A percentile compares a stretch with the other conserved stretches of the same genome.
These are phyloP conservation scores for Scedosporium apiospermum DNA, from an alignment of 2,329 filamentous ascomycete genomes.

Conservation along the genomic window DNA sequence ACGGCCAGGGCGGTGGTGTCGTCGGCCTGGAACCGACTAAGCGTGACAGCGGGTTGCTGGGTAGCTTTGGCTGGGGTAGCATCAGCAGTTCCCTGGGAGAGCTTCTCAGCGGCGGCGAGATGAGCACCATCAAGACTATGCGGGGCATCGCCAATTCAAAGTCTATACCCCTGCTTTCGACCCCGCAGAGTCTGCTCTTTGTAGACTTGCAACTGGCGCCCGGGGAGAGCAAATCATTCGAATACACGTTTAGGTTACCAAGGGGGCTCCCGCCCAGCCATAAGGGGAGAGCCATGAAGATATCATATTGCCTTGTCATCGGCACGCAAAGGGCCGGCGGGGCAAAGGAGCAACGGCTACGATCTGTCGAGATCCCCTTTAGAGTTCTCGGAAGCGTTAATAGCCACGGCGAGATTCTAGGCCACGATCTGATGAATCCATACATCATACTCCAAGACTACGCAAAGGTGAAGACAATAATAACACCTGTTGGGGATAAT, in stretches of 20 bases:
- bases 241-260: constrained; percentile 78
- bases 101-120: constrained; percentile 73
- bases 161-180: constrained; percentile 83
- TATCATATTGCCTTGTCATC: constrained; percentile 81
- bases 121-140: constrained; percentile 95
- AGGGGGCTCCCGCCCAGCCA: constrained; percentile 85
- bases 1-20: constrained; percentile 78
- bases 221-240: constrained; percentile 80
- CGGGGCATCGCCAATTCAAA: constrained; percentile 77
- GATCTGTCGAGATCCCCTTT: constrained; percentile 87
- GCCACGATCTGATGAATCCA: constrained; percentile 89
- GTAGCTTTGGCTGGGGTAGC: constrained; percentile 77
- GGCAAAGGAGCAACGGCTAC: constrained; percentile 70
- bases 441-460: constrained; percentile 83
- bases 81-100: constrained; percentile 84
- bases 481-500: constrained; percentile 17
- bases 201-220: constrained; percentile 82
- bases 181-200: constrained; percentile 90
- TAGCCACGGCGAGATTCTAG: constrained; percentile 74
- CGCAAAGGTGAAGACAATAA: constrained; percentile 53
- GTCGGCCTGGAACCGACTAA: constrained; percentile 69
- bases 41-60: constrained; percentile 69
- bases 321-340: constrained; percentile 81
- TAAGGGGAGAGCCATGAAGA: constrained; percentile 87
- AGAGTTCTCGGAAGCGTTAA: constrained; percentile 90